Conservation (phyloP, 1,139 yeast species). For the Yamadazyma atlantica region DNA sequence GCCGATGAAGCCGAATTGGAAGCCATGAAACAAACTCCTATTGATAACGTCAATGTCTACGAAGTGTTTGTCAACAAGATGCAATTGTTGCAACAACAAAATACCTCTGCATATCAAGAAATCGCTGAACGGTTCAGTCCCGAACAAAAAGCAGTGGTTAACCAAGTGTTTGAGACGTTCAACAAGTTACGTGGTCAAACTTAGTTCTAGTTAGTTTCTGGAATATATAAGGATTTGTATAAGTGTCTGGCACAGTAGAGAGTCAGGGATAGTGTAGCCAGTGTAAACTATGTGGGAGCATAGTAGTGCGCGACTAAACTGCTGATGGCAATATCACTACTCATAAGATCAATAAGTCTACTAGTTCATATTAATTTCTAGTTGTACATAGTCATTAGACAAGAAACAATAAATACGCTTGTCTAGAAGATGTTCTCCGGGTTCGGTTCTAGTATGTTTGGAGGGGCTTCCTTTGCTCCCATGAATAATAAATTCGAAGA, state of each 20-base stretch:
- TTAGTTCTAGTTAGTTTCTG: background rate
- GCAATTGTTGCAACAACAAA: slow-evolving; percentile 31
- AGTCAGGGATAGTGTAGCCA: no score
- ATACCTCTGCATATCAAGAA: slow-evolving; percentile 33
- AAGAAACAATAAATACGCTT: no score
- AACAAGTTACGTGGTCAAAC: slow-evolving; percentile 3
- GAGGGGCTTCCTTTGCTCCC: slow-evolving; percentile 32
- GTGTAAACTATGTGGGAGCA: background rate
- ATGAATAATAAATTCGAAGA: slow-evolving; percentile 58
- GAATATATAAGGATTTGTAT: no score
- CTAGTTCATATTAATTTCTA: no score
- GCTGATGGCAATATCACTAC: background rate
- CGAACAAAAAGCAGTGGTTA: slow-evolving; percentile 34
- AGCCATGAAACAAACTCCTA: slow-evolving; percentile 52
- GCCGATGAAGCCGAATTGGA: slow-evolving; percentile 56
- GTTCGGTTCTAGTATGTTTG: slow-evolving; percentile 43
- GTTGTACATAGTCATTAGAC: no score
- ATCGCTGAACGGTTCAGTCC: slow-evolving; percentile 39
- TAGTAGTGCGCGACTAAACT: background rate
- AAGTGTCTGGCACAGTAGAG: background rate
- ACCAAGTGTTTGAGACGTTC: slow-evolving; percentile 25
- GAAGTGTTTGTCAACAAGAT: slow-evolving; percentile 39
- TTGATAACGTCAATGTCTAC: slow-evolving; percentile 49
- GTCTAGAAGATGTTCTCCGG: slow-evolving; percentile 50
- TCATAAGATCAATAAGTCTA: no score